These are phyloP conservation scores for Seiridium unicorne DNA, from an alignment of 2,329 filamentous ascomycete genomes.

Conservation along the genomic window DNA sequence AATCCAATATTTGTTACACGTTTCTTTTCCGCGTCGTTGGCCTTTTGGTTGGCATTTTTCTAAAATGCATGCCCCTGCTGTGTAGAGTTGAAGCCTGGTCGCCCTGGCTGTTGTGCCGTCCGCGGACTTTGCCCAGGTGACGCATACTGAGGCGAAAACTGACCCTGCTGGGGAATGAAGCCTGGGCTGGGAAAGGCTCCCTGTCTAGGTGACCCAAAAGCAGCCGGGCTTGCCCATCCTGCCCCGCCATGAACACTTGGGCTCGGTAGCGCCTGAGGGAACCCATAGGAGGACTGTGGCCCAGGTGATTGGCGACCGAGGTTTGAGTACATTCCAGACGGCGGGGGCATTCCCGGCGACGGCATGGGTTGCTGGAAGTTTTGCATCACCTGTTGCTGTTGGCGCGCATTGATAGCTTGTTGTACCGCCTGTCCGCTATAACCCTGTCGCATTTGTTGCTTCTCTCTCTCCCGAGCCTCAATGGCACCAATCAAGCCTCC, in stretches of 20 bases:
- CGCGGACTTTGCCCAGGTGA: constrained; percentile 21
- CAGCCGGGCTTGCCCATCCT: constrained; percentile 27
- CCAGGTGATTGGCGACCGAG: constrained; percentile 25
- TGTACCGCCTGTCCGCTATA: constrained; percentile 70
- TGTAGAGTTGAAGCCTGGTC: constrained; percentile 11
- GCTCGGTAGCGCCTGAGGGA: constrained; percentile 19
- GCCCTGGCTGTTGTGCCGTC: constrained; percentile 11
- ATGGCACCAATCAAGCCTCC: constrained; percentile 75
- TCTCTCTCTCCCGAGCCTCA: constrained; percentile 76
- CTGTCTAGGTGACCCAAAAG: constrained; percentile 24
- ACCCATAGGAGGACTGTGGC: constrained; percentile 22
- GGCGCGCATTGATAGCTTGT: constrained; percentile 68
- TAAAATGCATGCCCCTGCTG: constrained; percentile 30
- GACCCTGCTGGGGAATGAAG: constrained; percentile 20
- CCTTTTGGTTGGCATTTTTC: not conserved
- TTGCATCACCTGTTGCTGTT: constrained; percentile 48
- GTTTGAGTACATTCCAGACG: constrained; percentile 31
- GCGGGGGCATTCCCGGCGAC: constrained; percentile 21
- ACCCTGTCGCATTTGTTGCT: constrained; percentile 66
- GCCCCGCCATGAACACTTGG: constrained; percentile 29
- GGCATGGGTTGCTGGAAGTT: constrained; percentile 28
- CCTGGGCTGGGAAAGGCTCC: constrained; percentile 23
- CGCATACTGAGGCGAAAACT: constrained; percentile 17
- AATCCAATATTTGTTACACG: not conserved
- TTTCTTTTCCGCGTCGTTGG: not conserved